Evolutionary conservation across 2,329 filamentous ascomycete species (phyloP).

Genomic region (Ceratocystis lukuohia): DNA sequence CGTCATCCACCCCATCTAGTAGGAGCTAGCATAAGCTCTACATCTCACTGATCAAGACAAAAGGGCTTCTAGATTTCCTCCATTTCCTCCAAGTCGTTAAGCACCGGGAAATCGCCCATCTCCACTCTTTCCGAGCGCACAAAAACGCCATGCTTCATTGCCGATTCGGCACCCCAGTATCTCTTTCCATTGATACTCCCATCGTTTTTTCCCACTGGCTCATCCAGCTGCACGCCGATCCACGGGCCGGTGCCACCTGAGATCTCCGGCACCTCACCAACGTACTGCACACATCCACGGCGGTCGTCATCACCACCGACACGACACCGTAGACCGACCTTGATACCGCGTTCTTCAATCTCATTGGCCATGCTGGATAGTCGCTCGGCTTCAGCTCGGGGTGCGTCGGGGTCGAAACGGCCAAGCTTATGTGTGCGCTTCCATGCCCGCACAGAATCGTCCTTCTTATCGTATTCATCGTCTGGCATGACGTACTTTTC

Average conservation of each 20-base stretch:
- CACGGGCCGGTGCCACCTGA: slow-evolving; percentile 49
- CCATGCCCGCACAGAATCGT: slow-evolving; percentile 85
- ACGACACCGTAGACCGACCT: slow-evolving; percentile 48
- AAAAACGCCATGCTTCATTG: slow-evolving; percentile 61
- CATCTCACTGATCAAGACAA: neutral
- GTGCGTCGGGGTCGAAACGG: slow-evolving; percentile 79
- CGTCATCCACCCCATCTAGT: neutral
- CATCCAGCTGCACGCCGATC: slow-evolving; percentile 64
- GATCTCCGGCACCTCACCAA: slow-evolving; percentile 64
- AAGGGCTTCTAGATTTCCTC: slow-evolving; percentile 46
- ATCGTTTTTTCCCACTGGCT: slow-evolving; percentile 73
- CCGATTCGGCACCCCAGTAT: slow-evolving; percentile 55
- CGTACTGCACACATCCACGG: slow-evolving; percentile 56
- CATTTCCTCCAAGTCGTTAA: slow-evolving; percentile 65
- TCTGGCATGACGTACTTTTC: slow-evolving; percentile 84
- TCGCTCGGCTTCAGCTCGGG: slow-evolving; percentile 59
- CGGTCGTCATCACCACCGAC: slow-evolving; percentile 54
- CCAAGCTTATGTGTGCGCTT: slow-evolving; percentile 93
- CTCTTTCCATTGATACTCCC: slow-evolving; percentile 53
- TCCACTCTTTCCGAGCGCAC: slow-evolving; percentile 67
- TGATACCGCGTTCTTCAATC: slow-evolving; percentile 54
- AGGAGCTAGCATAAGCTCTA: neutral
- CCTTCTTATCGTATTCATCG: slow-evolving; percentile 71
- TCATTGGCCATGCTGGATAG: slow-evolving; percentile 55
- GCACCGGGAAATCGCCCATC: slow-evolving; percentile 55